phyloP scores from a whole-genome alignment of 1,284 basidiomycete genomes.

The Cutaneotrichosporon sp. region DNA sequence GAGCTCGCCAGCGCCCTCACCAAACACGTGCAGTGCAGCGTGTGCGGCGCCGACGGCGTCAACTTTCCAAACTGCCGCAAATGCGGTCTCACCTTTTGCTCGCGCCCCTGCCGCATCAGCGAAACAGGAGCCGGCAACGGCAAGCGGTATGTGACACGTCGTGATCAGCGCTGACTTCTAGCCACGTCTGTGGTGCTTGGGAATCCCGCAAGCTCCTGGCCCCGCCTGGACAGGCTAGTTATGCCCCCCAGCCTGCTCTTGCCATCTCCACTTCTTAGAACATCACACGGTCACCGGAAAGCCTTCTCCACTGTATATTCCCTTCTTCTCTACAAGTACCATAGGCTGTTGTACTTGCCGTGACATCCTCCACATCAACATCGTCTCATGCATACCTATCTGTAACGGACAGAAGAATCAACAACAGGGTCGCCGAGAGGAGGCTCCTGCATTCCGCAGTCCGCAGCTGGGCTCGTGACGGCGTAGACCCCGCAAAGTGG shows the following conservation, averaged over 20 bases:
- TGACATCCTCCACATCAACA: background rate
- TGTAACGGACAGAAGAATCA: no score
- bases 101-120: constrained; percentile 43
- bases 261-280: background rate
- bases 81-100: constrained; percentile 48
- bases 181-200: constrained; percentile 44
- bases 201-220: constrained; percentile 29
- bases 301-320: constrained; percentile 2
- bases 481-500: background rate
- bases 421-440: background rate
- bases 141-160: constrained; percentile 33
- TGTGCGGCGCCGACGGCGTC: constrained; percentile 42
- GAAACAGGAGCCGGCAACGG: constrained; percentile 43
- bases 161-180: constrained; percentile 1
- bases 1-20: constrained; percentile 44
- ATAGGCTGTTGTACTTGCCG: background rate
- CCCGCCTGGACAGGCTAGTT: background rate
- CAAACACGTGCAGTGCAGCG: constrained; percentile 43
- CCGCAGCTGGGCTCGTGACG: background rate
- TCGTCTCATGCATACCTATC: constrained; percentile 3
- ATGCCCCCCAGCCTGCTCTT: background rate
- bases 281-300: background rate
- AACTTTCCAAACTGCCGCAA: constrained; percentile 51
- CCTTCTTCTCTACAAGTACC: background rate
- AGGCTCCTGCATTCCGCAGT: background rate